phyloP scores from a whole-genome alignment of 2,329 filamentous ascomycete species.

The Sporothrix euskadiensis region DNA sequence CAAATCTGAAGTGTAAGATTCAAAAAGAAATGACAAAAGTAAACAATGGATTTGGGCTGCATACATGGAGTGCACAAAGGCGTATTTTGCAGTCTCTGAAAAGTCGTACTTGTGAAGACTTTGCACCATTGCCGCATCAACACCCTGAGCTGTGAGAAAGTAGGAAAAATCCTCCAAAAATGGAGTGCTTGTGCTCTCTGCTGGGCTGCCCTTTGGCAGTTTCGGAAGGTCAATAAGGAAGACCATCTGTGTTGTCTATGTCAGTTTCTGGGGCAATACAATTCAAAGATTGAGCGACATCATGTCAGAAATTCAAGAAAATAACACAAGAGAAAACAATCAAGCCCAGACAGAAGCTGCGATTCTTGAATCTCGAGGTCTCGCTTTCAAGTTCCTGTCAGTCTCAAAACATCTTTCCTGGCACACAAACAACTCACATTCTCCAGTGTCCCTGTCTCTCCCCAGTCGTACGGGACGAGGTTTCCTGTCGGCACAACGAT shows the following conservation, averaged over 20 bases:
- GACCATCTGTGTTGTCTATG: constrained; percentile 57
- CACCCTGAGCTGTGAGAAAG: constrained; percentile 67
- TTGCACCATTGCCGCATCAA: constrained; percentile 63
- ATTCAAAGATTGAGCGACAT: background rate
- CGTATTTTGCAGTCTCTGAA: constrained; percentile 66
- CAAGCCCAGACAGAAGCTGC: background rate
- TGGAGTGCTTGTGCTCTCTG: constrained; percentile 24
- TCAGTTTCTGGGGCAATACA: background rate
- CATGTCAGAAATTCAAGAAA: constrained; percentile 12
- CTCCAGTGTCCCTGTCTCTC: constrained; percentile 79
- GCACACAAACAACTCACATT: constrained; percentile 57
- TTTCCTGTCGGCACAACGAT: constrained; percentile 88
- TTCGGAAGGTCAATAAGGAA: constrained; percentile 91
- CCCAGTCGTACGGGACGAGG: constrained; percentile 84
- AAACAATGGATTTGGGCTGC: constrained; percentile 35
- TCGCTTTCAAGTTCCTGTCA: background rate
- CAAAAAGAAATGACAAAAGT: background rate
- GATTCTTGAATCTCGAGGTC: background rate
- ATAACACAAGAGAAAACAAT: background rate
- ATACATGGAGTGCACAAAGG: constrained; percentile 84
- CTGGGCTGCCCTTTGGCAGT: constrained; percentile 40
- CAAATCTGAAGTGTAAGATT: background rate
- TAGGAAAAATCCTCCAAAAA: constrained; percentile 71
- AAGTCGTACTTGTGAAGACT: constrained; percentile 83
- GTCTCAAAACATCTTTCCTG: background rate